phyloP scores from a whole-genome alignment of 495 filamentous ascomycete species.

The Penicillium waksmanii region DNA sequence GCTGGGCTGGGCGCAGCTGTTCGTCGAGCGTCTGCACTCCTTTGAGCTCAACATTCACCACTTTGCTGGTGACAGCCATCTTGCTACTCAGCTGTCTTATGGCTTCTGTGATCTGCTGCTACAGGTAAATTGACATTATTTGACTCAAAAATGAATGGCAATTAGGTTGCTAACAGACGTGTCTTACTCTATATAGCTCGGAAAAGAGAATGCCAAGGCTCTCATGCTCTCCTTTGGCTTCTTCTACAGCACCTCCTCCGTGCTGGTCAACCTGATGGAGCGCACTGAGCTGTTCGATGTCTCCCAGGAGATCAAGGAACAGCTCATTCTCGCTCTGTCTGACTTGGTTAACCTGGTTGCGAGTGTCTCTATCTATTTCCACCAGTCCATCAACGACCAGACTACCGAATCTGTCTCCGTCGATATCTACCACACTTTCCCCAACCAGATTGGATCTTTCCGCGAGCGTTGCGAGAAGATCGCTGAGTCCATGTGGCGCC shows the following conservation, averaged over 20 bases:
- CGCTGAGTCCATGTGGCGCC: conserved; percentile 40
- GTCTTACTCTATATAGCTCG: conserved; percentile 24
- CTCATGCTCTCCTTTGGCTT: conserved; percentile 41
- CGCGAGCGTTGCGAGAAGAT: conserved; percentile 36
- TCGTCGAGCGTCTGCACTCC: conserved; percentile 35
- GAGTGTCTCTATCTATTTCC: conserved; percentile 36
- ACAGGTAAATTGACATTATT: conserved; percentile 28
- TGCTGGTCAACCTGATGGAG: conserved; percentile 38
- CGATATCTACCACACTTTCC: conserved; percentile 38
- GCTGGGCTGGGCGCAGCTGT: conserved; percentile 37
- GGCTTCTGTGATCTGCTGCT: conserved; percentile 43
- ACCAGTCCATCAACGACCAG: conserved; percentile 27
- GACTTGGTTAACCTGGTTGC: conserved; percentile 42
- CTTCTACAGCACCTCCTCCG: conserved; percentile 39
- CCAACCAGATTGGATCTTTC: conserved; percentile 37
- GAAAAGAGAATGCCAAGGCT: conserved; percentile 38
- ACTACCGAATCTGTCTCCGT: conserved; percentile 33
- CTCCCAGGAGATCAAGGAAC: conserved; percentile 45
- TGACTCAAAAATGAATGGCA: not conserved
- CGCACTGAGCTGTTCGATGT: conserved; percentile 39
- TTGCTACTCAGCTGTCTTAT: conserved; percentile 41
- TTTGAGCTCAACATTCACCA: conserved; percentile 36
- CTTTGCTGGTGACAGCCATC: conserved; percentile 40
- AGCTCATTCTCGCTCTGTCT: conserved; percentile 39
- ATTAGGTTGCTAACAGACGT: conserved; percentile 1